phyloP scores from a whole-genome alignment of 352 stramenopile genomes.

The Pythium biforme region DNA sequence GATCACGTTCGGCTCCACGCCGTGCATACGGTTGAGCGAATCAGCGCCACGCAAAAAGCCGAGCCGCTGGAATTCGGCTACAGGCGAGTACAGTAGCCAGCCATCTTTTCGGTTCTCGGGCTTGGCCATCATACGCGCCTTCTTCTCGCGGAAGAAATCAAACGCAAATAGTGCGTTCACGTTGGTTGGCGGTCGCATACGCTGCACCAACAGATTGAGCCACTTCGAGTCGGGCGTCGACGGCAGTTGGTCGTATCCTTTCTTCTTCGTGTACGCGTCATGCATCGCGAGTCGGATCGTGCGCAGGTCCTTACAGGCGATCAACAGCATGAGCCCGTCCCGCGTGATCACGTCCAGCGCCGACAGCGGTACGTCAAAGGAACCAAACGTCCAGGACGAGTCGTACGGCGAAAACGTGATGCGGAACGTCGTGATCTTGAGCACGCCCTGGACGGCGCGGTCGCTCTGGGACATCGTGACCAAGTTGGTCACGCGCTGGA shows the following conservation, averaged over 20 bases:
- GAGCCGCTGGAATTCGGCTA: conserved; percentile 80
- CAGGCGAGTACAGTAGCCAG: conserved; percentile 81
- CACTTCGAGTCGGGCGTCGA: conserved; percentile 75
- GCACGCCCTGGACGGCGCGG: conserved; percentile 74
- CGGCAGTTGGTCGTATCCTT: conserved; percentile 73
- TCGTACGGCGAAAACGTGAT: conserved; percentile 60
- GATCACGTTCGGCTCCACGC: conserved; percentile 33
- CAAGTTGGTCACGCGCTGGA: conserved; percentile 84
- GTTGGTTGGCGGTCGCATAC: conserved; percentile 78
- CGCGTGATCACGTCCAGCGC: conserved; percentile 76
- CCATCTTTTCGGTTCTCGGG: conserved; percentile 61
- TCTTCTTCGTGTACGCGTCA: conserved; percentile 82
- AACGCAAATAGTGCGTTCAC: conserved; percentile 78
- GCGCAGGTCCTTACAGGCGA: conserved; percentile 78
- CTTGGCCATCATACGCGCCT: conserved; percentile 27
- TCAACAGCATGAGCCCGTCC: conserved; percentile 79
- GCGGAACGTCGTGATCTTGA: conserved; percentile 51
- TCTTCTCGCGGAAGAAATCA: conserved; percentile 75
- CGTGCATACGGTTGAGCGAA: conserved; percentile 31
- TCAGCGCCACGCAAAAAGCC: conserved; percentile 57
- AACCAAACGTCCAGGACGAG: conserved; percentile 80
- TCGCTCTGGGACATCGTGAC: conserved; percentile 84
- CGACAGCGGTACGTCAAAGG: conserved; percentile 79
- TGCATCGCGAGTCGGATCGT: conserved; percentile 83
- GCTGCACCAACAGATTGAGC: conserved; percentile 73